phyloP scores from a whole-genome alignment of 2,329 filamentous ascomycete species.

The Colletotrichum somersetense region DNA sequence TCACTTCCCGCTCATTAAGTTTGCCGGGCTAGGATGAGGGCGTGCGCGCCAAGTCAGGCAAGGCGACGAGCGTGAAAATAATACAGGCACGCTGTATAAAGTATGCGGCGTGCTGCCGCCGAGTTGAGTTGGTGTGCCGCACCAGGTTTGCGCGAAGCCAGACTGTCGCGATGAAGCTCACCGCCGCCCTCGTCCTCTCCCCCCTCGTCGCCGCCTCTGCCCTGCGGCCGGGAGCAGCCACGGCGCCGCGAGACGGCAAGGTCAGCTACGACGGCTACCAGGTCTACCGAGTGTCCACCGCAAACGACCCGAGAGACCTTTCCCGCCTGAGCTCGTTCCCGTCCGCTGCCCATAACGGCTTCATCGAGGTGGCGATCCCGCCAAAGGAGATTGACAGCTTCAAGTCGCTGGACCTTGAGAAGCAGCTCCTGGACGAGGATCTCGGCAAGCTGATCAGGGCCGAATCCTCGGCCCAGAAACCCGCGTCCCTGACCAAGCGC shows the following conservation, averaged over 20 bases:
- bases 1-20: constrained; percentile 19
- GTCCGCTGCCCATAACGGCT: constrained; percentile 46
- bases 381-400: constrained; percentile 47
- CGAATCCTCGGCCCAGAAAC: constrained; percentile 46
- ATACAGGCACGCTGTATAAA: not conserved
- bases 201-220: constrained; percentile 21
- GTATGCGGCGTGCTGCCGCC: not conserved
- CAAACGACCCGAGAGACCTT: constrained; percentile 41
- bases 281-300: constrained; percentile 47
- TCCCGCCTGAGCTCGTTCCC: constrained; percentile 43
- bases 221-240: not conserved
- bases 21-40: not conserved
- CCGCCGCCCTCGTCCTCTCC: constrained; percentile 16
- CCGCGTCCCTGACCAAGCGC: constrained; percentile 38
- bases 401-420: constrained; percentile 46
- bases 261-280: constrained; percentile 51
- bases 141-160: too few species aligned
- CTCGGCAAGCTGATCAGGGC: constrained; percentile 47
- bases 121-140: not conserved
- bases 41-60: not conserved
- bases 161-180: constrained; percentile 35
- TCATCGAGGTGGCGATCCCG: constrained; percentile 51
- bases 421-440: constrained; percentile 46
- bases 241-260: constrained; percentile 15
- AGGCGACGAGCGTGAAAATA: not conserved